Base-by-base conservation (phyloP, 2,329 filamentous ascomycete genomes). In the Fusarium floridanum region DNA sequence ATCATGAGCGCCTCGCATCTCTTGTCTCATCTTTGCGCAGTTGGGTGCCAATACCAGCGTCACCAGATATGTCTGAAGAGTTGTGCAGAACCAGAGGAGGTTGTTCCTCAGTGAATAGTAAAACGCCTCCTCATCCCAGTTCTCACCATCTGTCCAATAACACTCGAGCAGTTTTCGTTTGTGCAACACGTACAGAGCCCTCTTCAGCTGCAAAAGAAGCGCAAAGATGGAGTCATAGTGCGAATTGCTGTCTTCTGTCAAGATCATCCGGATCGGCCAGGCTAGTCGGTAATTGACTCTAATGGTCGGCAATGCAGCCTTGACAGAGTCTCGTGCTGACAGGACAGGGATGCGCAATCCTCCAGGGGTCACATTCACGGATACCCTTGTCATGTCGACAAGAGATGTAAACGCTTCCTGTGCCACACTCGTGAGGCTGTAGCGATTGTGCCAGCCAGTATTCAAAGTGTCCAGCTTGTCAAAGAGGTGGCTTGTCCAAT, bases 1-100 rank as follows among this genome's bases (percentile, higher is more conserved):
- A 75, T 96, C 94, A 29, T 88, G 86, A 0, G 94, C 91, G 7
- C 85, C 83, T 16, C 83, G 82, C 61, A 98, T 87, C 0, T 87
- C 85, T 3, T 82, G 80, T 7, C 84, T 84, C 84, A 98, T 88
- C 34, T 86, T 84, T 3, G 82, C 78, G 2, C 88, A 89, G 24
- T 91, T 87, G 0, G 91, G 89, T 0, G 88, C 88, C 1, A 97
- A 86, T 1, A 95, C 93, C 2, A 95, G 88, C 17, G 91, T 92
- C 5, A 91, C 92, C 6, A 97, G 84, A 79, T 98, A 97, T 10
- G 91, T 91, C 77, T 94, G 92, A 2, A 98, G 78, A 0, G 89
- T 90, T 72, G 92, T 92, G 73, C 90, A 89, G 82, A 97, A 96
- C 93, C 94, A 96, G 12, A 95, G 84, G 5, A 97, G 86, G 60